A percentile compares a stretch with the other conserved stretches of the same genome.
Conservation (phyloP, 2,329 filamentous ascomycete species). For the Ploettnerulaceae sp. region DNA sequence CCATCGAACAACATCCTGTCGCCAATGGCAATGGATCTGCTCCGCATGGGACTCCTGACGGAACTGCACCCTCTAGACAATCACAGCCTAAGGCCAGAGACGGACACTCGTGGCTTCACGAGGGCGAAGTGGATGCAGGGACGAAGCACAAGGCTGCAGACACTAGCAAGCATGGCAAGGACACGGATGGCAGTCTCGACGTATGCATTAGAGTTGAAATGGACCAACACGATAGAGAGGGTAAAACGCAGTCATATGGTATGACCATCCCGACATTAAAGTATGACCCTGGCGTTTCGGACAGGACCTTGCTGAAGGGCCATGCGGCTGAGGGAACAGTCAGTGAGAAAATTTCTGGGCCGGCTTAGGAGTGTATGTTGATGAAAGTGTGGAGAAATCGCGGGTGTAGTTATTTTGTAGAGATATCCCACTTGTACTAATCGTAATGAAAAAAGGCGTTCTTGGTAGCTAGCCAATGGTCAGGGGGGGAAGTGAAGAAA, state of each 20-base stretch:
- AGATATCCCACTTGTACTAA: constrained; percentile 14
- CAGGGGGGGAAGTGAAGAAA: no score
- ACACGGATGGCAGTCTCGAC: constrained; percentile 62
- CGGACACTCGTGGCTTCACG: constrained; percentile 66
- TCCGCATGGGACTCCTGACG: constrained; percentile 7
- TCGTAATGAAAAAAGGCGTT: neutral
- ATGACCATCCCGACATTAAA: constrained; percentile 65
- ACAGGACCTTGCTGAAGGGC: constrained; percentile 19
- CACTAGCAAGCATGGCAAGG: constrained; percentile 48
- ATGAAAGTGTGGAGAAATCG: neutral
- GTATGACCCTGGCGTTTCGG: constrained; percentile 13
- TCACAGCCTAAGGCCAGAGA: constrained; percentile 47
- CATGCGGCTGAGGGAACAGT: constrained; percentile 15
- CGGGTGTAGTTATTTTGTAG: neutral
- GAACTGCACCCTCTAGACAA: constrained; percentile 16
- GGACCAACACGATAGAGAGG: constrained; percentile 74
- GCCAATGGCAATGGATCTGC: constrained; percentile 12
- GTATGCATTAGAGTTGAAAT: constrained; percentile 84
- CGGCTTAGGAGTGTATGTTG: neutral
- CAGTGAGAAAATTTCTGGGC: neutral
- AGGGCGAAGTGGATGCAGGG: constrained; percentile 73
- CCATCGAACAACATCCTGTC: constrained; percentile 41
- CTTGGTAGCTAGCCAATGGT: no score
- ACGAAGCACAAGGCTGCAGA: constrained; percentile 70
- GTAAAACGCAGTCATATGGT: constrained; percentile 77